phyloP scores from a whole-genome alignment of 2,329 filamentous ascomycete genomes.

The Exophiala mesophila region DNA sequence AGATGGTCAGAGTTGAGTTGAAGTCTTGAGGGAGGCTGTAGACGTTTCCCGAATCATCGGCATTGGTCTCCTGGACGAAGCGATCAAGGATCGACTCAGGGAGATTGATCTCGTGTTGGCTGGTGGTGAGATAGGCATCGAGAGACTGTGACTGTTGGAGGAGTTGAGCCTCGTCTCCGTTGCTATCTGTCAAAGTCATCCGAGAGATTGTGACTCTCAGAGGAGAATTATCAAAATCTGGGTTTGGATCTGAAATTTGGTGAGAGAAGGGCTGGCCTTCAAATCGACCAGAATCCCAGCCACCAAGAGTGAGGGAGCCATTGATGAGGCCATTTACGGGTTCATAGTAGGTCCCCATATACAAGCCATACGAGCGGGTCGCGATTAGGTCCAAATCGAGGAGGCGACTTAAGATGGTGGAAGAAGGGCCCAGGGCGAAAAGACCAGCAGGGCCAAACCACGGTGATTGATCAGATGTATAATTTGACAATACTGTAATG shows the following conservation, averaged over 20 bases:
- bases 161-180: constrained; percentile 17
- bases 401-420: constrained; percentile 29
- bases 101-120: constrained; percentile 39
- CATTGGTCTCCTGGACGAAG: constrained; percentile 34
- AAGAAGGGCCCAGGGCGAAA: constrained; percentile 38
- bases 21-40: constrained; percentile 35
- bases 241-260: constrained; percentile 29
- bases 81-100: constrained; percentile 38
- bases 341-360: constrained; percentile 39
- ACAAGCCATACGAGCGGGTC: constrained; percentile 39
- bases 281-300: constrained; percentile 42
- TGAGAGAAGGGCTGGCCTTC: constrained; percentile 31
- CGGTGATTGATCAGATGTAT: constrained; percentile 14
- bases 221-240: constrained; percentile 27
- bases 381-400: constrained; percentile 32
- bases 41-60: constrained; percentile 26
- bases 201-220: constrained; percentile 38
- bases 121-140: constrained; percentile 39
- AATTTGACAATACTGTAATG: constrained; percentile 23
- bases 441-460: constrained; percentile 25
- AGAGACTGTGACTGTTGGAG: constrained; percentile 33
- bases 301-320: constrained; percentile 41
- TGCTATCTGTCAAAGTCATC: constrained; percentile 32
- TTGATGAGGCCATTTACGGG: constrained; percentile 39
- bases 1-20: constrained; percentile 38